phyloP scores from a whole-genome alignment of 108 stramenopile species.

The Fistulifera pelliculosa region DNA sequence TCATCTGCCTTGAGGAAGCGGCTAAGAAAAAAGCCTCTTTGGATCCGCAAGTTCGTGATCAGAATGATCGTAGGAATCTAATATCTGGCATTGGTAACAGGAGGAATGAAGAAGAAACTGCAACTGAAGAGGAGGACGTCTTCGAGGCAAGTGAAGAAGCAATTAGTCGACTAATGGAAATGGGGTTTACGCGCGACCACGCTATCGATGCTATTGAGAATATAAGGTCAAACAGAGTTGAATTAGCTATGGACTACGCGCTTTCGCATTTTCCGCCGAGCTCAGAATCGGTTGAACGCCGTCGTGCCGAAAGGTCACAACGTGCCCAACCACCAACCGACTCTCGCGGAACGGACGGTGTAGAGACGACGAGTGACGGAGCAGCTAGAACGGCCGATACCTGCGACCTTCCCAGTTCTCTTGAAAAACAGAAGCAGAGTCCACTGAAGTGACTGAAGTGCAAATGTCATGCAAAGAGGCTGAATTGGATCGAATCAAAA shows the following conservation, averaged over 20 bases:
- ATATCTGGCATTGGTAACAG: conserved; percentile 6
- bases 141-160: conserved; percentile 77
- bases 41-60: conserved; percentile 3
- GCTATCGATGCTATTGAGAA: conserved; percentile 67
- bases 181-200: conserved; percentile 88
- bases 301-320: conserved; percentile 23
- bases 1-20: conserved; percentile 52
- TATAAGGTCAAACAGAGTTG: conserved; percentile 59
- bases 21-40: conserved; percentile 20
- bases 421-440: not conserved
- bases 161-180: conserved; percentile 63
- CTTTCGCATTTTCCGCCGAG: conserved; percentile 60
- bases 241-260: conserved; percentile 89
- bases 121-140: conserved; percentile 20
- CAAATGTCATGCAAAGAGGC: conserved; percentile 17
- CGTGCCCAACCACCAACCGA: conserved; percentile 3
- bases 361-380: not conserved
- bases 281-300: conserved; percentile 18
- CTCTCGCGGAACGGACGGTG: conserved; percentile 1
- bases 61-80: conserved; percentile 13
- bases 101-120: not conserved
- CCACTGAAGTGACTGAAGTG: not conserved
- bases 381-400: not conserved
- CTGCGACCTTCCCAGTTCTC: not conserved
- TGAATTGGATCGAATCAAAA: conserved; percentile 23